Conservation (phyloP, 352 stramenopile species). For the Globisporangium recalcitrans region DNA sequence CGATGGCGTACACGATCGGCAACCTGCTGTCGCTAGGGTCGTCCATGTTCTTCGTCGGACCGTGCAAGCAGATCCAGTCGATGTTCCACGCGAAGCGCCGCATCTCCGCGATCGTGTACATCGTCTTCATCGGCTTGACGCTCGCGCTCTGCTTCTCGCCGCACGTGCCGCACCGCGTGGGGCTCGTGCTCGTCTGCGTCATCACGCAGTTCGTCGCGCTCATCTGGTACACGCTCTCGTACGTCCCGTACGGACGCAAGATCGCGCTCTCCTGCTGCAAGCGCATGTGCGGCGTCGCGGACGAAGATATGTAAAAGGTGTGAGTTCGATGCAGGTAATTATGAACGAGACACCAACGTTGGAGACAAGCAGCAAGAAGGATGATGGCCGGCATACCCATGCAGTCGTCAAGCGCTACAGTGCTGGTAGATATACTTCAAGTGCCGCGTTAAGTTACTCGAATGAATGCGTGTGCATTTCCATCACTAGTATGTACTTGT, state of each 20-base stretch:
- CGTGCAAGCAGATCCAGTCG: slow-evolving; percentile 71
- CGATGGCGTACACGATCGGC: slow-evolving; percentile 81
- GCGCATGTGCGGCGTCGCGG: slow-evolving; percentile 37
- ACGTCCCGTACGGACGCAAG: slow-evolving; percentile 79
- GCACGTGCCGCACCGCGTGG: slow-evolving; percentile 59
- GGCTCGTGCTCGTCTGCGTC: slow-evolving; percentile 70
- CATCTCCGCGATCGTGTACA: slow-evolving; percentile 59
- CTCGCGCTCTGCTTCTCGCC: slow-evolving; percentile 69
- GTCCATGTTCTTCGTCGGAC: slow-evolving; percentile 85
- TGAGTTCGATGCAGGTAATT: not conserved
- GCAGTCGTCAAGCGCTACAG: not conserved
- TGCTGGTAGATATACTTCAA: not conserved
- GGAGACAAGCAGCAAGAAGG: no score
- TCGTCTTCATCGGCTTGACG: slow-evolving; percentile 77
- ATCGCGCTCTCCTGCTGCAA: slow-evolving; percentile 68
- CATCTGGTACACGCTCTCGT: slow-evolving; percentile 87
- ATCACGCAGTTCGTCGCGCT: slow-evolving; percentile 74
- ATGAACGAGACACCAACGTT: not conserved
- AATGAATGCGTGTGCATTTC: not conserved
- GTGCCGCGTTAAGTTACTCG: not conserved
- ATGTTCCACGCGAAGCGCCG: slow-evolving; percentile 83
- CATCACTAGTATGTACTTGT: no score
- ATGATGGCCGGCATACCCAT: not conserved
- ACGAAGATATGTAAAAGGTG: slow-evolving; percentile 39
- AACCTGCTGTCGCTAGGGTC: slow-evolving; percentile 79